Base-by-base conservation (phyloP, 495 filamentous ascomycete species). In the Daldinia loculata region DNA sequence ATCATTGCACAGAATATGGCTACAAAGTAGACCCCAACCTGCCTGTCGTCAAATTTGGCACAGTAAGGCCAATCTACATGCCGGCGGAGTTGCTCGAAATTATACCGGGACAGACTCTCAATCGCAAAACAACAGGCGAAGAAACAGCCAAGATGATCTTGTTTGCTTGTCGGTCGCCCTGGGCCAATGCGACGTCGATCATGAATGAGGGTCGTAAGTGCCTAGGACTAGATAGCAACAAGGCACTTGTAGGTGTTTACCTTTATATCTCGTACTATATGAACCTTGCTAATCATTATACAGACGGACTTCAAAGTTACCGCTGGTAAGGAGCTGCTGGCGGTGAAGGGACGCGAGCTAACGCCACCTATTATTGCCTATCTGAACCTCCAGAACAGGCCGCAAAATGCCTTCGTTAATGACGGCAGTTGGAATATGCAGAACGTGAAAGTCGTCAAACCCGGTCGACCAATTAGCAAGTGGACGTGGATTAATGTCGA, bases 41-140 rank as follows among this genome's bases (percentile, higher is more conserved):
- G 6, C 92, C 92, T 0, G 83, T 95, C 4, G 78, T 97, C 63
- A 94, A 96, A 72, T 83, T 90, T 12, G 92, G 92, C 5, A 74
- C 58, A 1, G 76, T 81, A 0, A 85, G 83, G 24, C 90, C 92
- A 0, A 81, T 80, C 22, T 95, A 91, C 69, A 71, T 93, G 51
- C 89, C 92, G 0, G 83, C 88, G 1, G 91, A 96, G 68, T 78
- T 89, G 6, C 89, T 90, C 71, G 72, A 72, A 2, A 85, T 96
- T 7, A 68, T 89, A 4, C 85, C 87, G 7, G 93, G 92, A 0
- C 92, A 97, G 74, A 70, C 86, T 9, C 76, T 89, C 14, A 81
- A 82, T 63, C 72, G 80, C 1, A 88, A 89, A 75, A 82, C 93
- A 24, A 76, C 72, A 14, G 77, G 82, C 0, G 75, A 80, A 0